Conservation (phyloP, 768 basidiomycete species). For the Clitopilus hobsonii region DNA sequence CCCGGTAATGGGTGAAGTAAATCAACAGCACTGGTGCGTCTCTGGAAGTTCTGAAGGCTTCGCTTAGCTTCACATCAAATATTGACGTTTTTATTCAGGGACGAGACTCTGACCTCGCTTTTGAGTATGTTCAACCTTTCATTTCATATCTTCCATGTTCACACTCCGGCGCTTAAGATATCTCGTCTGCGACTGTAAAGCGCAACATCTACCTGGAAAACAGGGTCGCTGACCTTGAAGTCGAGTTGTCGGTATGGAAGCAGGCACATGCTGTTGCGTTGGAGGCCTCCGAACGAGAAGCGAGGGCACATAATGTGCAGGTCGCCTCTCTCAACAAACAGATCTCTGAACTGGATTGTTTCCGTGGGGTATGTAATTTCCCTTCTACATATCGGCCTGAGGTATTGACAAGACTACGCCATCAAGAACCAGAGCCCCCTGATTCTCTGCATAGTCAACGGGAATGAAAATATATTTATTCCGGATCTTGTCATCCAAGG, state of each 20-base stretch:
- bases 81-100: constrained; percentile 37
- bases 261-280: constrained; percentile 60
- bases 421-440: constrained; percentile 58
- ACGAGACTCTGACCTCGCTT: constrained; percentile 59
- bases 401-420: constrained; percentile 3
- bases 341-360: constrained; percentile 51
- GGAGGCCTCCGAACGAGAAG: constrained; percentile 59
- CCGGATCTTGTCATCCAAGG: constrained; percentile 57
- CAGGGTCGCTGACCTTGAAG: constrained; percentile 62
- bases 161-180: constrained; percentile 32
- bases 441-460: constrained; percentile 73
- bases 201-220: constrained; percentile 61
- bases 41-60: constrained; percentile 4
- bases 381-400: neutral
- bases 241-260: constrained; percentile 68
- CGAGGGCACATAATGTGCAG: constrained; percentile 64
- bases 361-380: constrained; percentile 29
- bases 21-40: constrained; percentile 63
- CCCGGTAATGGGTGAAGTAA: constrained; percentile 53
- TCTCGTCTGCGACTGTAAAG: constrained; percentile 60
- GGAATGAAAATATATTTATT: constrained; percentile 64
- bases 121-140: constrained; percentile 36
- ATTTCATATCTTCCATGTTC: constrained; percentile 1
- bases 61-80: constrained; percentile 11
- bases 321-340: constrained; percentile 61